Base-by-base conservation (phyloP, 2,329 filamentous ascomycete species). In the Aurifilum marmelostoma region DNA sequence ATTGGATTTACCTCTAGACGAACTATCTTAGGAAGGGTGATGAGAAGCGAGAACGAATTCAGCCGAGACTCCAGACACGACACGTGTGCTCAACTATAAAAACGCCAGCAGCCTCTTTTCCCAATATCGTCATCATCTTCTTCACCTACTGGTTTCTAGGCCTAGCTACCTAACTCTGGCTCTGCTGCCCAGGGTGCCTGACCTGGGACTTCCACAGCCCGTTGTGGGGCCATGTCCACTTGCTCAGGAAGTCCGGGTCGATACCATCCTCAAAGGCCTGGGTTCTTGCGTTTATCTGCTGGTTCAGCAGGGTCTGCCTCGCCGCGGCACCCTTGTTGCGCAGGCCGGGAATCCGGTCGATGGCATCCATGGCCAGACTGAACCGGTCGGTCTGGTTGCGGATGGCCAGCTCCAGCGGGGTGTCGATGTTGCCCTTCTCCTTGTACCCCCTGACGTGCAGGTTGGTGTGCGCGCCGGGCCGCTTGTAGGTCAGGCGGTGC, bases 341-440 rank as follows among this genome's bases (percentile, higher is more conserved):
- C 41, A 94, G 80, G 1, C 80, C 78, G 9, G 84, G 82, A 74
- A 93, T 86, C 71, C 87, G 85, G 74, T 94, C 91, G 69, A 94
- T 91, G 18, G 91, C 92, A 74, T 91, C 88, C 71, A 94, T 92
- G 12, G 92, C 91, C 50, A 94, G 80, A 73, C 89, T 92, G 81
- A 91, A 94, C 37, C 92, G 85, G 80, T 94, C 92, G 0, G 91
- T 92, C 75, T 90, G 85, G 80, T 94, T 94, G 70, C 91, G 85
- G 76, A 94, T 92, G 37, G 91, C 91, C 72, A 94, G 82, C 80
- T 93, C 91, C 27, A 94, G 87, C 1, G 91, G 92, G 0, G 92
- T 94, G 77, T 94, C 91, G 73, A 94, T 94, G 77, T 94, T 94
- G 61, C 92, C 92, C 85, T 94, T 94, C 82, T 94, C 91, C 75